A percentile compares a stretch with the other conserved stretches of the same genome.
phyloP scores from a whole-genome alignment of 169 alveolate species.

The Ichthyophthirius multifiliis region DNA sequence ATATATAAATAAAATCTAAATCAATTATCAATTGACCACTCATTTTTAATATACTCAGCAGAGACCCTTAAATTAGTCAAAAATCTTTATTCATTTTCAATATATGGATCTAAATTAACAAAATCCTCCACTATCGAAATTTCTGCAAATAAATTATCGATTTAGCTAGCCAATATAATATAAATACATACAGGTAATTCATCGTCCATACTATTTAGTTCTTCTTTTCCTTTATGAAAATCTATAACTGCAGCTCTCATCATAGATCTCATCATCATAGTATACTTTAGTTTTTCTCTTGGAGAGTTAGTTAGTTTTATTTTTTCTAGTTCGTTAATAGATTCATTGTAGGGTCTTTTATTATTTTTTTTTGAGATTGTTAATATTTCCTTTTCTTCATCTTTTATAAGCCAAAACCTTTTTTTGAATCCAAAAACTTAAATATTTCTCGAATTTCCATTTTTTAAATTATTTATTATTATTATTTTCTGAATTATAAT shows the following conservation, averaged over 20 bases:
- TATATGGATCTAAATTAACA: background rate
- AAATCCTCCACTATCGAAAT: background rate
- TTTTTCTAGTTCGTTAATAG: conserved; percentile 24
- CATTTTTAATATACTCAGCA: too few relatives aligned
- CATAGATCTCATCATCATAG: conserved; percentile 32
- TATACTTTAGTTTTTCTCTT: conserved; percentile 37
- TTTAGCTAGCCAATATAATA: background rate
- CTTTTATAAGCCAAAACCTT: background rate
- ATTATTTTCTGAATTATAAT: background rate
- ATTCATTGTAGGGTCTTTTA: conserved; percentile 14
- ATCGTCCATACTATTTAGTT: conserved; percentile 11
- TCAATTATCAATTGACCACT: too few relatives aligned
- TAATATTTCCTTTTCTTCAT: conserved; percentile 6
- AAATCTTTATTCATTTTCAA: conserved; percentile 11
- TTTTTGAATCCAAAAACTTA: background rate
- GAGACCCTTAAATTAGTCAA: background rate
- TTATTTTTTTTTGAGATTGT: background rate
- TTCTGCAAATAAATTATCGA: conserved; percentile 7
- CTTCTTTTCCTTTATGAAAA: conserved; percentile 15
- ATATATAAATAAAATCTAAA: too few relatives aligned
- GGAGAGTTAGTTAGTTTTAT: conserved; percentile 11
- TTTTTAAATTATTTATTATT: background rate
- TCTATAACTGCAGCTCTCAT: conserved; percentile 17
- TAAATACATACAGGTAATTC: conserved; percentile 14
- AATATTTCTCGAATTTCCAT: background rate